Conservation (phyloP, 75 land plant species). For the Ceratopteris richardii region DNA sequence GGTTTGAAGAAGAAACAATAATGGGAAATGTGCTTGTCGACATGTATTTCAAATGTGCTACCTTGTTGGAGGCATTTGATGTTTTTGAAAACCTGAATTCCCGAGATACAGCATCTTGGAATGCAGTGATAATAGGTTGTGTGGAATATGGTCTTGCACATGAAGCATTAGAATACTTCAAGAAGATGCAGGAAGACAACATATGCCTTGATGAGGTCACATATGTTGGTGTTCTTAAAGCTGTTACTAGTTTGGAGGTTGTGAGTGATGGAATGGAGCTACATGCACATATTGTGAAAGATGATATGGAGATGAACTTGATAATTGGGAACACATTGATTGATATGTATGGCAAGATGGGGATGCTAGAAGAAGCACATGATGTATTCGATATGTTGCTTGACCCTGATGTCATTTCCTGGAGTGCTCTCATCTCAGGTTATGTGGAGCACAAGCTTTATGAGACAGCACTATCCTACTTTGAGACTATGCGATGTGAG, state of each 20-base stretch:
- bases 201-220: constrained; percentile 39
- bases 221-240: constrained; percentile 29
- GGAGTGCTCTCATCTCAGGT: constrained; percentile 59
- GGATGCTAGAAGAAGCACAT: constrained; percentile 24
- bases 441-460: not conserved
- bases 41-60: constrained; percentile 16
- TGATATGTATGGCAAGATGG: constrained; percentile 53
- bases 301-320: constrained; percentile 20
- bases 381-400: constrained; percentile 25
- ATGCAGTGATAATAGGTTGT: constrained; percentile 22
- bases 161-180: constrained; percentile 32
- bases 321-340: constrained; percentile 9
- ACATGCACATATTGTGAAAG: constrained; percentile 35
- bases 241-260: constrained; percentile 34
- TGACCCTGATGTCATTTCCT: constrained; percentile 35
- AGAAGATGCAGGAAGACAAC: constrained; percentile 39
- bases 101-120: constrained; percentile 27
- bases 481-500: not conserved
- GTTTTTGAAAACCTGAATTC: constrained; percentile 17
- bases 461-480: not conserved
- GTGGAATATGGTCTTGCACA: not conserved
- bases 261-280: constrained; percentile 39
- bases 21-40: constrained; percentile 9
- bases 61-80: constrained; percentile 4
- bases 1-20: constrained; percentile 1